These are phyloP conservation scores for Hypsizygus marmoreus DNA, from an alignment of 768 basidiomycete genomes.

Conservation along the genomic window DNA sequence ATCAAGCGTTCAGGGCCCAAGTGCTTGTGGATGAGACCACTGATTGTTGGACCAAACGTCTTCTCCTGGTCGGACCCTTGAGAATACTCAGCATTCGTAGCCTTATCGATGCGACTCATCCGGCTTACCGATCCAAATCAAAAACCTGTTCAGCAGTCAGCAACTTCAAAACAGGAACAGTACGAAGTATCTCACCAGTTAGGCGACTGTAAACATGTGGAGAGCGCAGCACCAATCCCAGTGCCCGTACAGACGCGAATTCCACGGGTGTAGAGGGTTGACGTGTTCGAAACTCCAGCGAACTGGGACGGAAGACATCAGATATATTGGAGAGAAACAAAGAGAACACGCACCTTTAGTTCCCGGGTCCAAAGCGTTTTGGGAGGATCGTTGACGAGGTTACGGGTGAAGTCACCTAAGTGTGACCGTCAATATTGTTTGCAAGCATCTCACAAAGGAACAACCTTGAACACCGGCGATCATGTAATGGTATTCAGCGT, in stretches of 20 bases:
- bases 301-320: slow-evolving; percentile 42
- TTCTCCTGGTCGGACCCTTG: slow-evolving; percentile 80
- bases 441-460: not conserved
- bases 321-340: slow-evolving; percentile 8
- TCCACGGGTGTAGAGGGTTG: slow-evolving; percentile 75
- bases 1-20: slow-evolving; percentile 72
- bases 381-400: slow-evolving; percentile 70
- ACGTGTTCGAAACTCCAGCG: slow-evolving; percentile 81
- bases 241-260: slow-evolving; percentile 84
- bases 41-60: slow-evolving; percentile 72
- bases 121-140: slow-evolving; percentile 72
- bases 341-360: slow-evolving; percentile 57
- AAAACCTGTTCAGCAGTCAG: slow-evolving; percentile 48
- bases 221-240: slow-evolving; percentile 77
- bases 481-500: slow-evolving; percentile 79
- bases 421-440: slow-evolving; percentile 1
- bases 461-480: slow-evolving; percentile 76
- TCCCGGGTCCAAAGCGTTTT: slow-evolving; percentile 77
- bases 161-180: slow-evolving; percentile 75
- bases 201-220: slow-evolving; percentile 74
- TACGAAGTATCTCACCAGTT: slow-evolving; percentile 16
- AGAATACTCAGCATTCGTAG: slow-evolving; percentile 18
- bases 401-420: slow-evolving; percentile 71
- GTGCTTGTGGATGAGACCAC: slow-evolving; percentile 68
- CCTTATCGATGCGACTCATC: not conserved